phyloP scores from a whole-genome alignment of 2,329 filamentous ascomycete genomes.

The Diaporthe velutina region DNA sequence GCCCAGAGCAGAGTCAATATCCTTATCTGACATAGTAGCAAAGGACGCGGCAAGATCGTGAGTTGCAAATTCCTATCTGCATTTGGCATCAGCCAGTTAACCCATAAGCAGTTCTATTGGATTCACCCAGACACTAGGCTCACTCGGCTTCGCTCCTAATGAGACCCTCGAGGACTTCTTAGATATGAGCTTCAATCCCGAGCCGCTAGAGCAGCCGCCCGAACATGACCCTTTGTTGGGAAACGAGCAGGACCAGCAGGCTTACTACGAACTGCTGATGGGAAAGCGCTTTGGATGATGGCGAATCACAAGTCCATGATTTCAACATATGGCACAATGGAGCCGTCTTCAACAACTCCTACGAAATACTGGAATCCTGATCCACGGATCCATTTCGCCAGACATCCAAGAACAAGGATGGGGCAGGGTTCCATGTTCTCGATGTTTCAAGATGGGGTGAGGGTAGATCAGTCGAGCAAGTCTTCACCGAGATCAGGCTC shows the following conservation, averaged over 20 bases:
- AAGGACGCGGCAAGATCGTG: constrained; percentile 52
- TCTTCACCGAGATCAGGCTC: not conserved
- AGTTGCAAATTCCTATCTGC: constrained; percentile 23
- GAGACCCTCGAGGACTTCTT: constrained; percentile 54
- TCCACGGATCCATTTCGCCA: not conserved
- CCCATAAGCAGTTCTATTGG: constrained; percentile 46
- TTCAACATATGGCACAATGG: not conserved
- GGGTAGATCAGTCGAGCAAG: not conserved
- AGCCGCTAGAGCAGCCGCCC: constrained; percentile 45
- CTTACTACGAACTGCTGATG: constrained; percentile 55
- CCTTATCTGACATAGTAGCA: constrained; percentile 52
- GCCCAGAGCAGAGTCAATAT: constrained; percentile 42
- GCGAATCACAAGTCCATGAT: not conserved
- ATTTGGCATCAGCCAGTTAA: constrained; percentile 30
- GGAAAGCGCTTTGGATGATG: constrained; percentile 43
- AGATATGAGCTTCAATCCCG: constrained; percentile 52
- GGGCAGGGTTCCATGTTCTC: not conserved
- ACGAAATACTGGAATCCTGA: not conserved
- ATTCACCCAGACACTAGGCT: constrained; percentile 52
- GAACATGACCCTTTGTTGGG: constrained; percentile 38
- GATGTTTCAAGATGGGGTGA: not conserved
- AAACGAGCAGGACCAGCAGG: constrained; percentile 52
- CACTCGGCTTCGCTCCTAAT: constrained; percentile 52
- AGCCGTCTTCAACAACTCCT: constrained; percentile 2
- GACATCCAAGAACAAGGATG: not conserved